Base-by-base conservation (phyloP, 331 rosid genomes). In the Rhamnella rubrinervis region DNA sequence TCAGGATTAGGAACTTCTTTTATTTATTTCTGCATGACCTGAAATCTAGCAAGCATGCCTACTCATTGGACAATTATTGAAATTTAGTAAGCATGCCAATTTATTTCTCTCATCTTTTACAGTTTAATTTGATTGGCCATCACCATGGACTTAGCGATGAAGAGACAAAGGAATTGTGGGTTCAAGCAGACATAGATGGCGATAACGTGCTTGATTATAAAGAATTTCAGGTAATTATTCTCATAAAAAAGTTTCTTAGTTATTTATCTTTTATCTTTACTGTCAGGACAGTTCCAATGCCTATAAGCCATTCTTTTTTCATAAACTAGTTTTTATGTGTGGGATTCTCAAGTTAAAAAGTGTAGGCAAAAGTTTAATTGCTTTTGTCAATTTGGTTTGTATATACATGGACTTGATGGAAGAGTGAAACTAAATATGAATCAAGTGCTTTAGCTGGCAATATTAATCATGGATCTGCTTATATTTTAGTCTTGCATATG, bases 71-170 rank as follows among this genome's bases (percentile, higher is more conserved):
- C 23, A 23, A 23, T 23, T 23, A 23, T 23, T 23, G 23, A 23
- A 59, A 26, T 16, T 38, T 71, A 20, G 56, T 71, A 20, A 19
- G 26, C 25, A 19, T 68, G 15, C 52, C 6, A 40, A 50, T 26
- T 37, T 23, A 20, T 58, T 3, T 26, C 18, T 49, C 56, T 55
- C 57, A 14, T 35, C 37, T 58, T 28, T 19, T 78, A 79, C 98
- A 93, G 97, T 90, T 93, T 59, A 86, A 80, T 81, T 82, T 93
- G 78, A 75, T 73, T 39, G 98, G 97, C 23, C 98, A 87, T 81
- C 59, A 82, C 68, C 70, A 88, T 81, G 98, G 97, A 51, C 92
- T 93, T 55, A 72, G 81, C 67, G 83, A 59, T 18, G 89, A 81
- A 65, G 98, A 90, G 83, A 75, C 85, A 60, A 88, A 82, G 77